phyloP scores from a whole-genome alignment of 1,139 yeast genomes.

The Nakaseomyces bracarensis region DNA sequence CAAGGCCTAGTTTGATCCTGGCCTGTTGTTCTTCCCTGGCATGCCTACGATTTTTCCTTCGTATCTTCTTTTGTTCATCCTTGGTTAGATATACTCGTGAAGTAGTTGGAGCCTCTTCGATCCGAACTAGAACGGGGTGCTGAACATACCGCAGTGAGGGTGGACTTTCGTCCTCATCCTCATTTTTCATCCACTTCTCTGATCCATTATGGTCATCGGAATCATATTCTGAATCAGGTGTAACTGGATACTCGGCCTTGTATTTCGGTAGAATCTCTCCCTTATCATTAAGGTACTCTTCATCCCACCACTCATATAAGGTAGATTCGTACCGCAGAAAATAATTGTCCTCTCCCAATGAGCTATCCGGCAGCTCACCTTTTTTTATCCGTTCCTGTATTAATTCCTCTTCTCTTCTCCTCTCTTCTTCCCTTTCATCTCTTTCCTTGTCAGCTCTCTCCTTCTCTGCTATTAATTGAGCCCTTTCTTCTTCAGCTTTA shows the following conservation, averaged over 20 bases:
- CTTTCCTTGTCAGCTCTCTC: not conserved
- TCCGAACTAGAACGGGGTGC: conserved; percentile 65
- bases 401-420: conserved; percentile 4
- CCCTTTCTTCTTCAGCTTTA: conserved; percentile 15
- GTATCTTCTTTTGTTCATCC: conserved; percentile 62
- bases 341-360: conserved; percentile 21
- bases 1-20: conserved; percentile 68
- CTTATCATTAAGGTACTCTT: conserved; percentile 16
- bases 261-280: conserved; percentile 19
- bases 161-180: conserved; percentile 17
- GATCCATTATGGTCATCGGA: conserved; percentile 19
- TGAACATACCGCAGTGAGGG: conserved; percentile 47
- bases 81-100: conserved; percentile 58
- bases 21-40: conserved; percentile 67
- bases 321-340: conserved; percentile 15
- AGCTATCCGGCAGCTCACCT: conserved; percentile 26
- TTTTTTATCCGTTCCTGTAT: conserved; percentile 9
- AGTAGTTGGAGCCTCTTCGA: conserved; percentile 46
- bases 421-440: conserved; percentile 9
- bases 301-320: conserved; percentile 31
- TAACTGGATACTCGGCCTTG: conserved; percentile 10
- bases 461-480: conserved; percentile 2
- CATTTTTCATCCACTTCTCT: conserved; percentile 14
- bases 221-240: conserved; percentile 17
- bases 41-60: conserved; percentile 62